Conservation (phyloP, 2,329 filamentous ascomycete genomes). For the Pseudocercospora pini-densiflorae region DNA sequence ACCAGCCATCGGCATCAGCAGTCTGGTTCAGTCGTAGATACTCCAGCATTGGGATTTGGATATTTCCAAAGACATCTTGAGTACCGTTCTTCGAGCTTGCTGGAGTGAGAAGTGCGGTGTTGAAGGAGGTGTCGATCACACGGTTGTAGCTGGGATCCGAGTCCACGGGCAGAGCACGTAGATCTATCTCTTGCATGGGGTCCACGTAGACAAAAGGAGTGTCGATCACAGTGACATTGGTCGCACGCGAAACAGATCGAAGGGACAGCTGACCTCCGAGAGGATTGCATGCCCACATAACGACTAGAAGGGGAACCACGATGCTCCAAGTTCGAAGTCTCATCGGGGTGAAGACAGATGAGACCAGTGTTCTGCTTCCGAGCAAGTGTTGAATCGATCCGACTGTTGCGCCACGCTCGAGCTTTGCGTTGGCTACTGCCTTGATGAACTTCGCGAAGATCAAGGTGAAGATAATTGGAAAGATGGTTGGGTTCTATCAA, state of each 20-base stretch:
- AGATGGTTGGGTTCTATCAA: conserved; percentile 21
- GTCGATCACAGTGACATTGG: conserved; percentile 10
- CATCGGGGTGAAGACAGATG: conserved; percentile 16
- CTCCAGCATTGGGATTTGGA: conserved; percentile 27
- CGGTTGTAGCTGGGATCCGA: conserved; percentile 6
- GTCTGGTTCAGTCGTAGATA: conserved; percentile 10
- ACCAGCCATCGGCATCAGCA: conserved; percentile 19
- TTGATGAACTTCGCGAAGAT: conserved; percentile 24
- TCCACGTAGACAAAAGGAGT: conserved; percentile 17
- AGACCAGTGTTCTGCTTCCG: conserved; percentile 20
- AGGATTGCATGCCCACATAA: conserved; percentile 9
- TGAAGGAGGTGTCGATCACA: not conserved
- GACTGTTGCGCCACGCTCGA: conserved; percentile 22
- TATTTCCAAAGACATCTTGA: conserved; percentile 25
- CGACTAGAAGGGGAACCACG: conserved; percentile 10
- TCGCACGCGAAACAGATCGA: conserved; percentile 8
- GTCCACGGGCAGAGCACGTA: conserved; percentile 11
- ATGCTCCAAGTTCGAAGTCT: conserved; percentile 14
- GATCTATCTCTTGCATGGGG: not conserved
- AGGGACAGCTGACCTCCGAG: conserved; percentile 17
- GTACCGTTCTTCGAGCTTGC: conserved; percentile 19
- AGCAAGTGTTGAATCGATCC: conserved; percentile 22
- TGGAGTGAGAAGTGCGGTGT: conserved; percentile 9
- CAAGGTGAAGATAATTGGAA: conserved; percentile 23
- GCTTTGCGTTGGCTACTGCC: conserved; percentile 17